A percentile compares a stretch with the other conserved stretches of the same genome.
Evolutionary conservation across 371 early-diverging fungal genomes (phyloP).

Genomic region (Mortierella sp.): DNA sequence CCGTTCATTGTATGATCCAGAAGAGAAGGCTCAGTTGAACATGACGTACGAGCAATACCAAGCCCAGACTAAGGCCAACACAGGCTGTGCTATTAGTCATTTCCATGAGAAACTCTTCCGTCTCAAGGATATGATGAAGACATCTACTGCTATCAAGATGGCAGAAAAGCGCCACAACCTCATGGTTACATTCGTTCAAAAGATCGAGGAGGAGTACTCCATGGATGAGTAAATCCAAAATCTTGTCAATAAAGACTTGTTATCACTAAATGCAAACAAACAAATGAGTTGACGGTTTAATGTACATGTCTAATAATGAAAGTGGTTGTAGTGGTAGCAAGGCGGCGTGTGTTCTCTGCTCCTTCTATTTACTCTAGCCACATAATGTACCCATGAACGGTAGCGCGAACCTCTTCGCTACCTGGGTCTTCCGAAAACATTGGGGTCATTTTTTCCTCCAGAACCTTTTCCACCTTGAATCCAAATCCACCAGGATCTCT

Average conservation of each 20-base stretch:
- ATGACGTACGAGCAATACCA: conserved; percentile 72
- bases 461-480: conserved; percentile 78
- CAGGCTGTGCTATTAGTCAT: conserved; percentile 73
- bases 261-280: too few species aligned
- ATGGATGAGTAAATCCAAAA: conserved; percentile 45
- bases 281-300: neutral
- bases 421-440: conserved; percentile 95
- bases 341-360: neutral
- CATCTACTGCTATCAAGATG: conserved; percentile 63
- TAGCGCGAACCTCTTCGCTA: conserved; percentile 81
- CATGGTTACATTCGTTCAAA: conserved; percentile 66
- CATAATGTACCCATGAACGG: conserved; percentile 82
- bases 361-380: conserved; percentile 27
- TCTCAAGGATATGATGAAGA: conserved; percentile 72
- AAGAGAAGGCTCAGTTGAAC: conserved; percentile 59
- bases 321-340: neutral
- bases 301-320: conserved; percentile 8
- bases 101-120: conserved; percentile 80
- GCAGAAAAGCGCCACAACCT: conserved; percentile 66
- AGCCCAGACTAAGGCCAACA: conserved; percentile 58
- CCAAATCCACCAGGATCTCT: conserved; percentile 72
- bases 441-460: conserved; percentile 76
- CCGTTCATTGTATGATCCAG: conserved; percentile 71
- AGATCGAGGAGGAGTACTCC: conserved; percentile 64
- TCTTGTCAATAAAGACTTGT: neutral